Conservation (phyloP, 768 basidiomycete species). For the Suillus clintonianus region DNA sequence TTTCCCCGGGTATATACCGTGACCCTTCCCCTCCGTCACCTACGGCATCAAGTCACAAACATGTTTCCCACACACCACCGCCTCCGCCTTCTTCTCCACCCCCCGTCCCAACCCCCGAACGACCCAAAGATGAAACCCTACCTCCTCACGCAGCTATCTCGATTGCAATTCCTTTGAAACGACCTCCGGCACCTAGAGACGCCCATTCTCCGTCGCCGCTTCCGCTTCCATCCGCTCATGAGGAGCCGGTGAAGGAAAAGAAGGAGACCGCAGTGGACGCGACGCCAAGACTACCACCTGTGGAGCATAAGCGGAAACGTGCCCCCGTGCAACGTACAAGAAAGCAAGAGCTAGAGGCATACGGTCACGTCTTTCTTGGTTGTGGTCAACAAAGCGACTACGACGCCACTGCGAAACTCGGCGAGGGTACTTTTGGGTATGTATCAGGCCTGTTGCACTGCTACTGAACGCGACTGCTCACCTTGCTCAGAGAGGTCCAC, state of each 20-base stretch:
- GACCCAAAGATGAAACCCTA: slow-evolving; percentile 33
- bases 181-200: slow-evolving; percentile 48
- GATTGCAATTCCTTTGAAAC: slow-evolving; percentile 43
- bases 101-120: slow-evolving; percentile 39
- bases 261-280: slow-evolving; percentile 12
- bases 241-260: slow-evolving; percentile 29
- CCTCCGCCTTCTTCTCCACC: slow-evolving; percentile 31
- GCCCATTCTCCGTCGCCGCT: slow-evolving; percentile 47
- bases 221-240: slow-evolving; percentile 31
- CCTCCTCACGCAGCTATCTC: slow-evolving; percentile 42
- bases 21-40: slow-evolving; percentile 14
- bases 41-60: slow-evolving; percentile 6
- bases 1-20: slow-evolving; percentile 20
- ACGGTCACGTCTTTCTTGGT: slow-evolving; percentile 67
- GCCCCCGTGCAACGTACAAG: slow-evolving; percentile 51
- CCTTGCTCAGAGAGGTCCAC: slow-evolving; percentile 74
- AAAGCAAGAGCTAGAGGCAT: slow-evolving; percentile 67
- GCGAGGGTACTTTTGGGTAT: slow-evolving; percentile 96
- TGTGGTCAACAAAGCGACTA: slow-evolving; percentile 78
- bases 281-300: background rate
- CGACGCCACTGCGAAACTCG: slow-evolving; percentile 81
- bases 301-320: slow-evolving; percentile 35
- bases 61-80: slow-evolving; percentile 14
- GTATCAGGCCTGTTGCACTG: slow-evolving; percentile 30
- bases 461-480: slow-evolving; percentile 9